phyloP scores from a whole-genome alignment of 495 filamentous ascomycete species.

The Darksidea phi region DNA sequence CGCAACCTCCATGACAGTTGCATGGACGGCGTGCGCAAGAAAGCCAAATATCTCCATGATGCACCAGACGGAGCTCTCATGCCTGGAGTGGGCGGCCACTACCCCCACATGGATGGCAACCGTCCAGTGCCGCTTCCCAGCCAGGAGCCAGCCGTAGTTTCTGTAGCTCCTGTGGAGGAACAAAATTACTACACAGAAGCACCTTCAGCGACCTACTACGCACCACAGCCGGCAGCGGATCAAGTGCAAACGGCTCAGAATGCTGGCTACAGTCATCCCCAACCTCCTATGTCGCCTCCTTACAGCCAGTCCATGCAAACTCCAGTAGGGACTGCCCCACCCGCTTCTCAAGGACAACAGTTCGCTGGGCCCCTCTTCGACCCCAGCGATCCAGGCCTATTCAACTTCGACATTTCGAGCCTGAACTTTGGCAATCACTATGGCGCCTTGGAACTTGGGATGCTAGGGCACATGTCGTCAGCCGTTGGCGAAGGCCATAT shows the following conservation, averaged over 20 bases:
- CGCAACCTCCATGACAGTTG: conserved; percentile 84
- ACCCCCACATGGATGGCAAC: conserved; percentile 46
- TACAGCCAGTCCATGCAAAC: conserved; percentile 38
- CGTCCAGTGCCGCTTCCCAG: conserved; percentile 7
- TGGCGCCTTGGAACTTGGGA: conserved; percentile 87
- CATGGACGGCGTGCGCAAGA: conserved; percentile 95
- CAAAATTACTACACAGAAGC: conserved; percentile 25
- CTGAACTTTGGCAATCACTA: conserved; percentile 96
- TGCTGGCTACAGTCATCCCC: conserved; percentile 34
- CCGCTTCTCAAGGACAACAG: conserved; percentile 43
- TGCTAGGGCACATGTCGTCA: conserved; percentile 90
- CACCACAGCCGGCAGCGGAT: conserved; percentile 14
- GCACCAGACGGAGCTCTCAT: conserved; percentile 76
- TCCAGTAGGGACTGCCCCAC: conserved; percentile 44
- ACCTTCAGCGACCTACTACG: conserved; percentile 37
- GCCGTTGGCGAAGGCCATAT: conserved; percentile 77
- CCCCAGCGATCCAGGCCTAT: conserved; percentile 82
- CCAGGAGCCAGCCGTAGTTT: conserved; percentile 6
- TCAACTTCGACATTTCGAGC: conserved; percentile 90
- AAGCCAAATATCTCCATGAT: conserved; percentile 98
- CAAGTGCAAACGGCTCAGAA: conserved; percentile 38
- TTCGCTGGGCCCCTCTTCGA: conserved; percentile 62
- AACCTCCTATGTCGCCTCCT: conserved; percentile 38
- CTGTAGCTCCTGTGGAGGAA: conserved; percentile 21
- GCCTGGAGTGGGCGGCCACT: conserved; percentile 55